Evolutionary conservation across 192 early-diverging fungal species (phyloP), one percentile per base, ranked within the genome.

Genomic region (Coemansia sp.): DNA sequence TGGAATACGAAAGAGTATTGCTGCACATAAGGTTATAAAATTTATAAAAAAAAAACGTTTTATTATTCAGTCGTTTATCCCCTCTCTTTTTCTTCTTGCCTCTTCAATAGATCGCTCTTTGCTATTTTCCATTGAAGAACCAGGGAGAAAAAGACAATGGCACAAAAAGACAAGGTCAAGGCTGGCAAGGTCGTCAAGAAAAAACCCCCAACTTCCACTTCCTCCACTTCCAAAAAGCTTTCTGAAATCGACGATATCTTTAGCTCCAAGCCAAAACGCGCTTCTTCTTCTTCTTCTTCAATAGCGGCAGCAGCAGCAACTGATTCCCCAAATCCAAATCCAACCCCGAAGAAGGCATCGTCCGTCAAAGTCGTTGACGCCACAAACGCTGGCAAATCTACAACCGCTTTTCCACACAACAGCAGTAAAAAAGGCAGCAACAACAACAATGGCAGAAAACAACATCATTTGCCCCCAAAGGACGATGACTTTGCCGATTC

Each of bases 231-330:
- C 16, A 74, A 61, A n/a, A 57, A 62, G 37, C 8, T 32, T 19
- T 65, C 63, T 19, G 78, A 80, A 47, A 80, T 80, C 49, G 78
- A 80, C 58, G 78, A 80, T 39, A 80, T 80, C 6, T 80, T 80
- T 67, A 65, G 5, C 45, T 43, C 57, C 46, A 16, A 52, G 36
- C 54, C 63, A 60, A 66, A 13, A 10, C 64, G 13, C 15, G 39
- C 3, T 19, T 39, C 55, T 32, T 2, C 32, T 32, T 32, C 32
- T 26, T 3, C 26, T 32, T 32, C 32, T 32, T 26, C 55, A 16
- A 40, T 4, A 1, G n/a, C 57, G 0, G 6, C 2, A 58, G 7
- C 19, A 22, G 26, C 46, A 18, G 8, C 47, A 6, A 21, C n/a
- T 6, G 16, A 49, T 54, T 22, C 48, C 16, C 15, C 48, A 5